phyloP scores from a whole-genome alignment of 345 rosid species.

The Hibiscus trionum region DNA sequence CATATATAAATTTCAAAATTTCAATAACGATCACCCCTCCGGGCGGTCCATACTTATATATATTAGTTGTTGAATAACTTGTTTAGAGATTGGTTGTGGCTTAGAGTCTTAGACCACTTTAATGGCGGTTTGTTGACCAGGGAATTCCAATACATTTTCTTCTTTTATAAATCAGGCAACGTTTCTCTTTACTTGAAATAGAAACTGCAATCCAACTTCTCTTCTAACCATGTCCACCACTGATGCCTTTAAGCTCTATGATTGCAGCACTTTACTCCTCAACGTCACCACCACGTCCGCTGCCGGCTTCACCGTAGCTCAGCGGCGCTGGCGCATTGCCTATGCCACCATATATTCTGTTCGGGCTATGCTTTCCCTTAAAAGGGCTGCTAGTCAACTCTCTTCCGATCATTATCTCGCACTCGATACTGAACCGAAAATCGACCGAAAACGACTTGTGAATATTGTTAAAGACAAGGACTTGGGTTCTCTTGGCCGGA shows the following conservation, averaged over 20 bases:
- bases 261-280: conserved; percentile 25
- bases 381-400: not conserved
- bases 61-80: not conserved
- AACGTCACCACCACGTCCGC: conserved; percentile 17
- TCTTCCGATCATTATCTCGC: conserved; percentile 19
- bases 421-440: conserved; percentile 23
- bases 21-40: too few relatives aligned
- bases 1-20: too few relatives aligned
- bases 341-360: conserved; percentile 41
- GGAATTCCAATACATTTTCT: too few relatives aligned
- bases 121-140: not conserved
- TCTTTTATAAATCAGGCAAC: too few relatives aligned
- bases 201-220: not conserved
- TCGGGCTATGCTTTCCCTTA: conserved; percentile 51
- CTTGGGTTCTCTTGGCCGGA: conserved; percentile 17
- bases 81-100: not conserved
- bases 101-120: not conserved
- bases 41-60: not conserved
- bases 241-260: conserved; percentile 17
- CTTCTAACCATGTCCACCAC: conserved; percentile 21
- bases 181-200: not conserved
- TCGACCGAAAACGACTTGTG: conserved; percentile 27
- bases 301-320: conserved; percentile 40
- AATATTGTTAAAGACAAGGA: conserved; percentile 39
- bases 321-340: conserved; percentile 61